These are phyloP conservation scores for Penicillium crystallinum DNA, from an alignment of 495 filamentous ascomycete species.

Conservation along the genomic window DNA sequence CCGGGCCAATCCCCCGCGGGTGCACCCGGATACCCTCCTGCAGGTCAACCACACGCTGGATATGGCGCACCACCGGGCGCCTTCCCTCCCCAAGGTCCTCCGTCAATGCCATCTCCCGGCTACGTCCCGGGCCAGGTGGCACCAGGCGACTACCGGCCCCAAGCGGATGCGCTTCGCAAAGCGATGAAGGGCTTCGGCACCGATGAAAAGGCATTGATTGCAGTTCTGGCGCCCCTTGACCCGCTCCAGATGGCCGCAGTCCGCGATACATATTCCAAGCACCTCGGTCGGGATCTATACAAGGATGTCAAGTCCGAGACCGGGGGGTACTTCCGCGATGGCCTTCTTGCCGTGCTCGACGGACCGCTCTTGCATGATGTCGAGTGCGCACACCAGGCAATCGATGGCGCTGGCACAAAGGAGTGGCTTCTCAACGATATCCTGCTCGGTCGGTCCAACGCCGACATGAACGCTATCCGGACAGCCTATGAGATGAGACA, in stretches of 20 bases:
- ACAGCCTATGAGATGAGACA: conserved; percentile 63
- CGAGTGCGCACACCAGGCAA: conserved; percentile 56
- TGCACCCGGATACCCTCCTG: no score
- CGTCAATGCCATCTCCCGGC: conserved; percentile 54
- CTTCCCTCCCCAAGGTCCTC: conserved; percentile 26
- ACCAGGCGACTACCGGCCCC: conserved; percentile 54
- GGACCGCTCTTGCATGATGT: conserved; percentile 74
- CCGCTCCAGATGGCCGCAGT: conserved; percentile 68
- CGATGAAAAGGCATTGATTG: conserved; percentile 69
- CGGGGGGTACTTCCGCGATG: conserved; percentile 63
- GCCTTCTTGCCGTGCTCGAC: conserved; percentile 63
- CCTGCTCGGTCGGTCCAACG: conserved; percentile 75
- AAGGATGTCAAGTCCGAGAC: conserved; percentile 73
- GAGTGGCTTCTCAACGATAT: conserved; percentile 82
- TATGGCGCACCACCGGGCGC: conserved; percentile 33
- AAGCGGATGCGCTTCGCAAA: conserved; percentile 65
- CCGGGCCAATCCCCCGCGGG: conserved; percentile 27
- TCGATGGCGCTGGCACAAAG: conserved; percentile 78
- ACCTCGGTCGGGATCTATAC: conserved; percentile 60
- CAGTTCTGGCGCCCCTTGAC: conserved; percentile 59
- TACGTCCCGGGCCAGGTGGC: conserved; percentile 60
- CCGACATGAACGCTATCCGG: conserved; percentile 80
- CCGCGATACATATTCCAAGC: conserved; percentile 56
- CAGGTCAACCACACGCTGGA: conserved; percentile 21
- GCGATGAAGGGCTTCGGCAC: conserved; percentile 94